Evolutionary conservation across 257 asterid genomes (phyloP).

Genomic region (Hygrophila difformis): DNA sequence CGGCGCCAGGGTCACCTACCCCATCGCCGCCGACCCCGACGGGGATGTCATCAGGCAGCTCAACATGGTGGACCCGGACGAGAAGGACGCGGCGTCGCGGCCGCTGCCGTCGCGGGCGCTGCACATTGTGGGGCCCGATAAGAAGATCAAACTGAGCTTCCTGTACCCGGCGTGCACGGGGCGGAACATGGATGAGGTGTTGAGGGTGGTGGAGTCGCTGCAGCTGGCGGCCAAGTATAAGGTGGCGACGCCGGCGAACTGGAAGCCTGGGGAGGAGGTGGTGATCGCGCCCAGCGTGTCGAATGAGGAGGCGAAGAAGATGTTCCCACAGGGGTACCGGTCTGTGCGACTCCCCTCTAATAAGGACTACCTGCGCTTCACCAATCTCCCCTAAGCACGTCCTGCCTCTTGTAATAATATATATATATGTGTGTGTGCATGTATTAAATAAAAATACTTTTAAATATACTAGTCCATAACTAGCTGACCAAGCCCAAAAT

Average conservation of each 20-base stretch:
- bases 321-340: conserved; percentile 61
- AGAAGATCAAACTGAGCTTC: conserved; percentile 71
- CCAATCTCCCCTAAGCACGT: conserved; percentile 9
- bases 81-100: conserved; percentile 37
- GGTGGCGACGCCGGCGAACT: conserved; percentile 48
- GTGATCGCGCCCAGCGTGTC: conserved; percentile 54
- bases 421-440: too few species aligned
- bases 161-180: conserved; percentile 81
- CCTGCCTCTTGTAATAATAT: too few species aligned
- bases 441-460: too few species aligned
- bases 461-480: too few species aligned
- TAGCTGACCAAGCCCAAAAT: too few species aligned
- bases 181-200: conserved; percentile 81
- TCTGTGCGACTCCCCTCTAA: conserved; percentile 53
- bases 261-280: conserved; percentile 53
- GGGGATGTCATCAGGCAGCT: conserved; percentile 48
- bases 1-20: conserved; percentile 56
- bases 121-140: conserved; percentile 81
- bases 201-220: conserved; percentile 65
- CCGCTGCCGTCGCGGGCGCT: conserved; percentile 61
- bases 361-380: conserved; percentile 63
- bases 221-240: conserved; percentile 47
- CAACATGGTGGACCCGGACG: conserved; percentile 92
- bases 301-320: conserved; percentile 39
- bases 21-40: conserved; percentile 68